A percentile compares a stretch with the other conserved stretches of the same genome.
phyloP scores from a whole-genome alignment of 129 eudicot species.

The Flaveria robusta region DNA sequence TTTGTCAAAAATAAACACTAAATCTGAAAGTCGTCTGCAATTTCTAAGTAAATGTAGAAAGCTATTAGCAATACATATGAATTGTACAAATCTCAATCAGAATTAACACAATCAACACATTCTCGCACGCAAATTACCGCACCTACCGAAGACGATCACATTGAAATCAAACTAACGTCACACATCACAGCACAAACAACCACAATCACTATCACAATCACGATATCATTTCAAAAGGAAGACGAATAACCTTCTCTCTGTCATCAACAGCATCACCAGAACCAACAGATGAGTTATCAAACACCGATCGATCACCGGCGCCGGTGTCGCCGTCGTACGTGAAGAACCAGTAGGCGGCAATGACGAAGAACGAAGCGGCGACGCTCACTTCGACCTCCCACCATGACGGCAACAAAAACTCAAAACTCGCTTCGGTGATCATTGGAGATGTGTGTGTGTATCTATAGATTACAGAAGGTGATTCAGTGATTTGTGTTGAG shows the following conservation, averaged over 20 bases:
- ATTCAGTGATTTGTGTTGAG: background rate
- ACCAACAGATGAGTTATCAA: conserved; percentile 31
- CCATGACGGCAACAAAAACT: conserved; percentile 62
- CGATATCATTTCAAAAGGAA: background rate
- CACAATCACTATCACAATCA: conserved; percentile 2
- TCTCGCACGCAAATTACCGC: conserved; percentile 22
- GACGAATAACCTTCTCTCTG: conserved; percentile 49
- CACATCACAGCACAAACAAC: conserved; percentile 7
- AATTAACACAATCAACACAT: conserved; percentile 12
- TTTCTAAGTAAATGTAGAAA: background rate
- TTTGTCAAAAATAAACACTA: conserved; percentile 1
- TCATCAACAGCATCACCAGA: conserved; percentile 43
- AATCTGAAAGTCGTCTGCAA: conserved; percentile 8
- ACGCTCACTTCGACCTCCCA: conserved; percentile 74
- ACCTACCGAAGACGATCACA: conserved; percentile 16
- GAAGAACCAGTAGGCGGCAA: conserved; percentile 64
- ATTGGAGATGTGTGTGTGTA: conserved; percentile 21
- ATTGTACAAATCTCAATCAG: background rate
- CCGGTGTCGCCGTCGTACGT: conserved; percentile 32
- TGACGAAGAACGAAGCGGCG: conserved; percentile 56
- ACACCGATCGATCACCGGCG: conserved; percentile 31
- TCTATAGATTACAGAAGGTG: conserved; percentile 3
- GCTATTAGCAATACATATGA: background rate
- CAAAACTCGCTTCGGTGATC: conserved; percentile 37
- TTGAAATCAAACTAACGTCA: background rate